phyloP scores from a whole-genome alignment of 805 yeast genomes.

The Pichia gijzeniarum region DNA sequence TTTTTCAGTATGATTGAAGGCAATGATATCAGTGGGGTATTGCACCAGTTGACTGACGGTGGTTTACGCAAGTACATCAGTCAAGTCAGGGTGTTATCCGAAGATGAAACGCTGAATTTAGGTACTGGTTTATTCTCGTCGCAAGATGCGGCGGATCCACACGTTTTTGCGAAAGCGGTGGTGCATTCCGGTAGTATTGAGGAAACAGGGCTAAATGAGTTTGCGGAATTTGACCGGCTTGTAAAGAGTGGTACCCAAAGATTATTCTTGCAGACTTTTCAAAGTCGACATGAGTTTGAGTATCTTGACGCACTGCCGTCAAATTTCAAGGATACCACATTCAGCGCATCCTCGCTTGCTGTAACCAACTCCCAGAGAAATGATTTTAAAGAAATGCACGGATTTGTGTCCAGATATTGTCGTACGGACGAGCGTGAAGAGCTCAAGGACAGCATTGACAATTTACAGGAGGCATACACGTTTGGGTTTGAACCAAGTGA shows the following conservation, averaged over 20 bases:
- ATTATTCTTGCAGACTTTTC: slow-evolving; percentile 14
- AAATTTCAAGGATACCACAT: slow-evolving; percentile 13
- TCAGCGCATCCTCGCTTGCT: slow-evolving; percentile 15
- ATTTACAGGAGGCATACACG: slow-evolving; percentile 10
- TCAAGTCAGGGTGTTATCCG: slow-evolving; percentile 1
- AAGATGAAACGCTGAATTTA: background rate
- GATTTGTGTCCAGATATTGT: slow-evolving; percentile 23
- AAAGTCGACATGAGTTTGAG: slow-evolving; percentile 12
- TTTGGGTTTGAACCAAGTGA: slow-evolving; percentile 12
- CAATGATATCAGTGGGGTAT: slow-evolving; percentile 1
- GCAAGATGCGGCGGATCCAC: background rate
- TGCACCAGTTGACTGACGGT: slow-evolving; percentile 8
- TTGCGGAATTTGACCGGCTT: slow-evolving; percentile 11
- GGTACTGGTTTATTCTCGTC: slow-evolving; percentile 1
- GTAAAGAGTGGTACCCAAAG: slow-evolving; percentile 17
- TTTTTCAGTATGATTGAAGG: slow-evolving; percentile 26
- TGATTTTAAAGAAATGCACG: slow-evolving; percentile 21
- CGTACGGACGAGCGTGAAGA: slow-evolving; percentile 48
- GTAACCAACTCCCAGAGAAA: slow-evolving; percentile 22
- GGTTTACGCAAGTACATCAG: slow-evolving; percentile 6
- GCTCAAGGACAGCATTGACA: slow-evolving; percentile 30
- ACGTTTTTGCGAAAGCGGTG: slow-evolving; percentile 25
- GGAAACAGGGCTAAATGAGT: slow-evolving; percentile 1
- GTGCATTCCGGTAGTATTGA: slow-evolving; percentile 20
- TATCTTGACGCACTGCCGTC: slow-evolving; percentile 31